Percentiles rank a stretch among this genome's conserved stretches.
These are phyloP conservation scores for Penicillium egyptiacum DNA, from an alignment of 495 filamentous ascomycete species.

Conservation along the genomic window DNA sequence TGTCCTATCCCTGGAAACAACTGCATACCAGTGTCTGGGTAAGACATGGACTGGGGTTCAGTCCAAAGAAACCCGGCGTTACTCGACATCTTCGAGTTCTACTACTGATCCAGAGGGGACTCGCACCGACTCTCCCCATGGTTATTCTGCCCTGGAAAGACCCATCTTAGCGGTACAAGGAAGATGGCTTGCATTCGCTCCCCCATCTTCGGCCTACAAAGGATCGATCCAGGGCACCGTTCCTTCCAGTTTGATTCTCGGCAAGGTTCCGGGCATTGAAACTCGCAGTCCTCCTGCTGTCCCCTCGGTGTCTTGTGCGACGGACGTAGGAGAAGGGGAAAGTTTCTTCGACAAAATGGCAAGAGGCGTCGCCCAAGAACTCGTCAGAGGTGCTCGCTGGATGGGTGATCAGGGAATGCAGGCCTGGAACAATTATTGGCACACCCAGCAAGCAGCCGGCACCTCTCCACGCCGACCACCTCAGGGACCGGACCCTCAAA, in stretches of 20 bases:
- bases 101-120: conserved; percentile 52
- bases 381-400: conserved; percentile 86
- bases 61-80: conserved; percentile 46
- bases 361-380: conserved; percentile 82
- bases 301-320: conserved; percentile 69
- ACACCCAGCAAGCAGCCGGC: conserved; percentile 52
- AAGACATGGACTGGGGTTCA: conserved; percentile 87
- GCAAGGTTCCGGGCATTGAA: conserved; percentile 63
- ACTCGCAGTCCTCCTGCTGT: conserved; percentile 71
- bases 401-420: conserved; percentile 82
- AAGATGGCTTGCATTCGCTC: conserved; percentile 83
- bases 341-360: conserved; percentile 82
- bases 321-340: conserved; percentile 77
- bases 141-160: conserved; percentile 46
- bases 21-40: conserved; percentile 71
- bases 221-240: conserved; percentile 64
- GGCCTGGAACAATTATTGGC: conserved; percentile 89
- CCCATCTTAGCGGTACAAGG: conserved; percentile 74
- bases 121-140: conserved; percentile 47
- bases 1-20: conserved; percentile 44
- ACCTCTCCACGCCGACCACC: conserved; percentile 28
- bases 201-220: conserved; percentile 67
- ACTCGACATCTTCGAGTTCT: conserved; percentile 56
- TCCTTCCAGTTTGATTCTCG: conserved; percentile 41
- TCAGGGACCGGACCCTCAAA: conserved; percentile 30